These are phyloP conservation scores for Escallonia herrerae DNA, from an alignment of 129 eudicot genomes.

Conservation along the genomic window DNA sequence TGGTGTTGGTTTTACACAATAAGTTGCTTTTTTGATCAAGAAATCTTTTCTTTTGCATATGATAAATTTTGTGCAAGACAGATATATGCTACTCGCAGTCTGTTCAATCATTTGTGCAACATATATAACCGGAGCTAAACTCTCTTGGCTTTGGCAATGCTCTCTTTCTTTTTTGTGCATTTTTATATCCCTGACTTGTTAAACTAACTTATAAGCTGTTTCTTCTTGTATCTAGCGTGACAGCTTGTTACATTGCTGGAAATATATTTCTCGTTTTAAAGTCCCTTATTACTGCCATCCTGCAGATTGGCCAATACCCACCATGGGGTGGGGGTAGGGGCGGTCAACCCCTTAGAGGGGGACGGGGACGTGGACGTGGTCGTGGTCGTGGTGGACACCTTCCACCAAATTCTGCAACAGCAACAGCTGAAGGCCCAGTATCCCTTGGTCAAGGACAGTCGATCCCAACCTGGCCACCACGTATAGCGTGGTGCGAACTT, in stretches of 20 bases:
- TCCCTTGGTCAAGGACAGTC: slow-evolving; percentile 2
- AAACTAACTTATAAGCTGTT: background rate
- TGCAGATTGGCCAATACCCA: slow-evolving; percentile 41
- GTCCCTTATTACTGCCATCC: slow-evolving; percentile 12
- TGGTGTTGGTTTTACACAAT: too few species aligned
- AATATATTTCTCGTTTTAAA: background rate
- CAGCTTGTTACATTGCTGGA: slow-evolving; percentile 5
- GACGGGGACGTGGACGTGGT: slow-evolving; percentile 49
- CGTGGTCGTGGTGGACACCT: slow-evolving; percentile 5
- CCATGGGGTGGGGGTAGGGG: slow-evolving; percentile 25
- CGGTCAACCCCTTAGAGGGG: slow-evolving; percentile 31
- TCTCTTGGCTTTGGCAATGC: background rate
- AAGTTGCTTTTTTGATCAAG: too few species aligned
- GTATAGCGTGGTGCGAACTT: slow-evolving; percentile 59
- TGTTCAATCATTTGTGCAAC: too few species aligned
- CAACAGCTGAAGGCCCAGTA: background rate
- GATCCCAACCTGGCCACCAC: slow-evolving; percentile 24
- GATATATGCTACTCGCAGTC: too few species aligned
- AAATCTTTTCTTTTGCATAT: too few species aligned
- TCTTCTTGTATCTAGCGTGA: background rate
- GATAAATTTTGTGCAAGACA: too few species aligned
- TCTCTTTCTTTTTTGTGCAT: background rate
- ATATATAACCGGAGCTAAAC: too few species aligned
- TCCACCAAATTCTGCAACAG: slow-evolving; percentile 5
- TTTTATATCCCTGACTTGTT: slow-evolving; percentile 7